Evolutionary conservation across 345 rosid species (phyloP), one percentile per base, ranked within the genome.

Genomic region (Streptanthus diversifolius): DNA sequence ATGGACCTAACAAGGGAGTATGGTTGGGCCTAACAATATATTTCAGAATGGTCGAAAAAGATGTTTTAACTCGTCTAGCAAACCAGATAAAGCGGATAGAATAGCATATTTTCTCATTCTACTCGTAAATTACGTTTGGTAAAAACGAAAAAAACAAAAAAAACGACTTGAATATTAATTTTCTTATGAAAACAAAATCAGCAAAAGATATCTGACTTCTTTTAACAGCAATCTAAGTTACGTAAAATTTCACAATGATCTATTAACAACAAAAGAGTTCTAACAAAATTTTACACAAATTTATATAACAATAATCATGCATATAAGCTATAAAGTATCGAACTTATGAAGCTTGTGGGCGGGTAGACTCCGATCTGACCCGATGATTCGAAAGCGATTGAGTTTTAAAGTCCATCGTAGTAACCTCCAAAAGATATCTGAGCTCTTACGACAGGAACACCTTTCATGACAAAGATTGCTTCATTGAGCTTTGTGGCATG

Each of bases 371-470:
- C 25, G 65, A 55, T 65, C 41, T 35, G 48, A 22, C 7, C 56
- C 56, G 69, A 29, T 54, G 70, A 63, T 32, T 47, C 67, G 11
- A 59, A 0, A 21, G 9, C 2, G 19, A 54, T 10, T 49, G 44
- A 55, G 75, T 22, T 51, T 84, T 69, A 93, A 55, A 85, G 70
- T 37, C 79, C 77, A 74, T 86, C 86, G 57, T 87, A 84, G 78
- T 87, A 82, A 22, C 96, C 98, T 17, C 97, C 98, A 74, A 73
- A 80, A 5, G 89, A 83, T 19, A 90, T 83, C 36, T 85, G 96
- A 74, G 97, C 97, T 76, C 89, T 82, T 19, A 85, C 76, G 18
- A 85, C 61, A 15, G 97, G 97, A 32, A 78, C 87, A 36, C 91
- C 90, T 84, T 96, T 84, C 11, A 40, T 87, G 15, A 82, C 82